phyloP scores from a whole-genome alignment of 148 eudicot genomes.

The Pharnaceum exiguum region DNA sequence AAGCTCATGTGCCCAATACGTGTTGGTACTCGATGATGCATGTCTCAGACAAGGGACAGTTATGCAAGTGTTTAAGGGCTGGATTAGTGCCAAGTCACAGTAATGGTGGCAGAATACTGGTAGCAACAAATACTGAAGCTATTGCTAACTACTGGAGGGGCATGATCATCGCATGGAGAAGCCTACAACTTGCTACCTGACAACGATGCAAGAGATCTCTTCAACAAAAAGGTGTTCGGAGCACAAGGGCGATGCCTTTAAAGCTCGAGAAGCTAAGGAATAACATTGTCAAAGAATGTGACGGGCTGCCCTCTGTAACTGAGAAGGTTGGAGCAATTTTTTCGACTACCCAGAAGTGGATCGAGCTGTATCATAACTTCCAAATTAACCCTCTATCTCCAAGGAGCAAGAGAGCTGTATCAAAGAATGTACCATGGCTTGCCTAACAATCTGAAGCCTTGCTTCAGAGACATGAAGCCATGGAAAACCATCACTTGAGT shows the following conservation, averaged over 20 bases:
- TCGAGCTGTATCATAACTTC: background rate
- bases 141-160: constrained; percentile 8
- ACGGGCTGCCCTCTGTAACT: constrained; percentile 2
- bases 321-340: background rate
- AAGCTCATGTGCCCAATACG: too few relatives aligned
- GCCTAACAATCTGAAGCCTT: constrained; percentile 5
- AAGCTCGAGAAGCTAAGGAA: background rate
- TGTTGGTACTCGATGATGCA: constrained; percentile 5
- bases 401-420: background rate
- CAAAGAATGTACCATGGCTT: background rate
- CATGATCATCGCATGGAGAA: background rate
- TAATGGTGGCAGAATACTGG: background rate
- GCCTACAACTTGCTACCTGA: background rate
- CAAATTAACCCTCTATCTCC: background rate
- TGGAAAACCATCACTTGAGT: too few relatives aligned
- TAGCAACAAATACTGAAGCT: background rate
- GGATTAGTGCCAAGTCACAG: background rate
- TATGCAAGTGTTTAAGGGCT: background rate
- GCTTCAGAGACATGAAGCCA: too few relatives aligned
- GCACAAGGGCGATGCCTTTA: constrained; percentile 1
- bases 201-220: background rate
- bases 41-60: background rate
- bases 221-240: constrained; percentile 7
- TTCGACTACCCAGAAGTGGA: too few relatives aligned
- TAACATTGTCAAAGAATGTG: constrained; percentile 4